Conservation (phyloP, 2,329 filamentous ascomycete species). For the Talaromyces sp. region DNA sequence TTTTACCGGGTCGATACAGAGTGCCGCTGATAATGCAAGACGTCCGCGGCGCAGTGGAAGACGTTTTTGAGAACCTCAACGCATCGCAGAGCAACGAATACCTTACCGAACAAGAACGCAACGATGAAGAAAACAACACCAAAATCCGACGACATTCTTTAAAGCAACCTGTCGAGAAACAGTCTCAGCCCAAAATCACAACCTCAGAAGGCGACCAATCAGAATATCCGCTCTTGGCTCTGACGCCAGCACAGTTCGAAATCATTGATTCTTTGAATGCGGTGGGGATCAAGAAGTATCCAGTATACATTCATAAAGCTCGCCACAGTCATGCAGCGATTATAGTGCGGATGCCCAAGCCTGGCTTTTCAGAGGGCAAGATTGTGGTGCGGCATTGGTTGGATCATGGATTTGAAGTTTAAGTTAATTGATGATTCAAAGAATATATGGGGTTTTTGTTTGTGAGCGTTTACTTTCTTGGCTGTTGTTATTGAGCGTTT, state of each 20-base stretch:
- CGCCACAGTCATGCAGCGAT: constrained; percentile 88
- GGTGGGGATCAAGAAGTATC: constrained; percentile 57
- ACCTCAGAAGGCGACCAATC: constrained; percentile 22
- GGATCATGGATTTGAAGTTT: constrained; percentile 62
- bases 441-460: not conserved
- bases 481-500: not conserved
- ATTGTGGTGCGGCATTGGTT: constrained; percentile 79
- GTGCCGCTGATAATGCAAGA: constrained; percentile 73
- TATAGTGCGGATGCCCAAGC: constrained; percentile 67
- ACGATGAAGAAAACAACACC: constrained; percentile 48
- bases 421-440: not conserved
- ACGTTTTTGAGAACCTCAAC: constrained; percentile 70
- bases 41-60: constrained; percentile 71
- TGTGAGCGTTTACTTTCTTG: not conserved
- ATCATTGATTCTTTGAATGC: constrained; percentile 76
- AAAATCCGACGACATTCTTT: not conserved
- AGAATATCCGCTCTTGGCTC: constrained; percentile 67
- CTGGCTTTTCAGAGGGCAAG: constrained; percentile 71
- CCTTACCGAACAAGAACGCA: constrained; percentile 48
- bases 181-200: not conserved
- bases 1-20: constrained; percentile 67
- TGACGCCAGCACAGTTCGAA: constrained; percentile 75
- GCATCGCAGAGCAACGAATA: constrained; percentile 68
- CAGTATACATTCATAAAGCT: constrained; percentile 57
- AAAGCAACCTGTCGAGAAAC: not conserved